Evolutionary conservation across 495 filamentous ascomycete species (phyloP).

Genomic region (Clavariopsis aquatica): DNA sequence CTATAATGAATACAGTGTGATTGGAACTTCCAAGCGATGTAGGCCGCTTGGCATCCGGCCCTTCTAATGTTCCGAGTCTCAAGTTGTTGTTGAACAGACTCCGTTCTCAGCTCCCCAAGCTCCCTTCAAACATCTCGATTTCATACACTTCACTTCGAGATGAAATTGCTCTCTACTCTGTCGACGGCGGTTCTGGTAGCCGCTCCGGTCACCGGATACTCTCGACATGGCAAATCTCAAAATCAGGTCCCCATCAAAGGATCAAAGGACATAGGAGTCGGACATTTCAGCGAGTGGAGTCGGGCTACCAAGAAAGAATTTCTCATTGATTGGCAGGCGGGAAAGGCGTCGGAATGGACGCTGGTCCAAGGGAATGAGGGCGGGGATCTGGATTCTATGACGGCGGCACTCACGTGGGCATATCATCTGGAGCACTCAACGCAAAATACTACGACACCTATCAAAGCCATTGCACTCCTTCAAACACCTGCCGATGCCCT

Average conservation of each 20-base stretch:
- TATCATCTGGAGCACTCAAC: slow-evolving; percentile 40
- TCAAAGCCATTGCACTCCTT: slow-evolving; percentile 39
- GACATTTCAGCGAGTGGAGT: slow-evolving; percentile 41
- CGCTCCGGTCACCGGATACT: not conserved
- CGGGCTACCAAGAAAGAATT: slow-evolving; percentile 38
- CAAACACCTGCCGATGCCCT: slow-evolving; percentile 36
- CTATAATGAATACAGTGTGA: no score
- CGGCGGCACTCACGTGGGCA: slow-evolving; percentile 37
- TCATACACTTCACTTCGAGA: not conserved
- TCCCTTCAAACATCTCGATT: not conserved
- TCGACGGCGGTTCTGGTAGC: not conserved
- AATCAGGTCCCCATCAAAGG: not conserved
- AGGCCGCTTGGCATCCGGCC: not conserved
- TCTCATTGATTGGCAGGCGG: slow-evolving; percentile 37
- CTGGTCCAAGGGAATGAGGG: slow-evolving; percentile 39
- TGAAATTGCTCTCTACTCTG: not conserved
- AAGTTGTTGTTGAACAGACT: not conserved
- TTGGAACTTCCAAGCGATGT: no score
- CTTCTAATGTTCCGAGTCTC: not conserved
- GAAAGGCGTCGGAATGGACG: slow-evolving; percentile 33
- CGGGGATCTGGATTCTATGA: slow-evolving; percentile 38
- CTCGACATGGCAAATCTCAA: not conserved
- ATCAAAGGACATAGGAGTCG: slow-evolving; percentile 25
- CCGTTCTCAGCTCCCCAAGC: no score
- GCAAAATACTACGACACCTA: slow-evolving; percentile 28